Evolutionary conservation across 2,329 filamentous ascomycete species (phyloP), one percentile per base, ranked within the genome.

Genomic region (Colletotrichum acutatum): DNA sequence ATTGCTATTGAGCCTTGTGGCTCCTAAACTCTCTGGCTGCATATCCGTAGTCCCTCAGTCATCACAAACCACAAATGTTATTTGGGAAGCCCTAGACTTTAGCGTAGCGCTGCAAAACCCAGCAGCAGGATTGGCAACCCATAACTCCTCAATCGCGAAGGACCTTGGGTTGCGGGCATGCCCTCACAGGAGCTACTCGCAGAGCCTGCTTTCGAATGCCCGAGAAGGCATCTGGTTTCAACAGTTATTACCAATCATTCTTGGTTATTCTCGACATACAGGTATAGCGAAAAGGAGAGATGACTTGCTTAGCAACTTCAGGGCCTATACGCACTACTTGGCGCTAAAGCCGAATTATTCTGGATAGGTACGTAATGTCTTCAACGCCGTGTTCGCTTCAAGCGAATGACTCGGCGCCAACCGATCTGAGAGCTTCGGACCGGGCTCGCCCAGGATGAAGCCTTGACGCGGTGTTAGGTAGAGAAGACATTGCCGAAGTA

Each of bases 391-490:
- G 62, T 56, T 59, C n/a, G 46, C 59, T 70, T 67, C 60, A 28
- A 14, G 46, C 60, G 54, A 70, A 64, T 72, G 70, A 72, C 70
- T 72, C 70, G 70, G 60, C 66, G 70, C 32, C 70, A 70, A 34
- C 60, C 66, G 60, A 70, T 52, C 46, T 60, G 46, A 30, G 42
- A 61, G 66, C 26, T 34, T 70, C 68, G 26, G 60, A 49, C 66
- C n/a, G 34, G 70, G 60, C 69, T 70, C 52, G 69, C 26, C 70
- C 66, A 72, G 57, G 70, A 72, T 65, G 32, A 60, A 56, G 46
- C 60, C 54, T 46, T 22, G 53, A 60, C 30, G 26, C 26, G 34
- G 30, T 49, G 24, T 54, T 62, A 46, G 63, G 26, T 49, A 63
- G 22, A 42, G 37, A 32, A 28, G 19, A 22, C 42, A 65, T 60